These are phyloP conservation scores for Vanrija sp. DNA, from an alignment of 1,284 basidiomycete genomes.

Conservation along the genomic window DNA sequence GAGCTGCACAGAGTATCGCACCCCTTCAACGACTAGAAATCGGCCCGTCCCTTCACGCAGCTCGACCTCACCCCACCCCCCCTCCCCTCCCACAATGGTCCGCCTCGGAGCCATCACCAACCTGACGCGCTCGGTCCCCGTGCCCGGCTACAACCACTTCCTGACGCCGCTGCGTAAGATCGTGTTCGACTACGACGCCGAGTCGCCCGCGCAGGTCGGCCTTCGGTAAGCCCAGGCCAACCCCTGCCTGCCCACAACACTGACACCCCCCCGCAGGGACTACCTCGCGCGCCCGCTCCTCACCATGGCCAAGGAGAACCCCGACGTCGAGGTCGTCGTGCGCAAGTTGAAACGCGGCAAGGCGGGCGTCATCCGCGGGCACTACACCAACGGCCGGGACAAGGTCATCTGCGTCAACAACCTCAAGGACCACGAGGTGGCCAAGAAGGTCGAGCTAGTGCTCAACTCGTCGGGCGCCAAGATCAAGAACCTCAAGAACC, in stretches of 20 bases:
- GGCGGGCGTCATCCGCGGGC: slow-evolving; percentile 48
- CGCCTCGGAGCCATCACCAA: slow-evolving; percentile 15
- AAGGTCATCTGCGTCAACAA: slow-evolving; percentile 53
- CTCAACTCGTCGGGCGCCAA: slow-evolving; percentile 47
- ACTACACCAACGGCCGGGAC: slow-evolving; percentile 52
- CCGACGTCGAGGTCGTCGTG: slow-evolving; percentile 50
- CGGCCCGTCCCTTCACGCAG: not conserved
- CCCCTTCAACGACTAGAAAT: no score
- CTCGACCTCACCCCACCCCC: not conserved
- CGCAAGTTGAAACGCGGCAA: slow-evolving; percentile 42
- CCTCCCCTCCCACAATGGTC: slow-evolving; percentile 13
- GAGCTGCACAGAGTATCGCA: no score
- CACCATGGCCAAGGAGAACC: slow-evolving; percentile 41
- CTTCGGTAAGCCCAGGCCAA: slow-evolving; percentile 29
- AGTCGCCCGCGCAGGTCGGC: slow-evolving; percentile 38
- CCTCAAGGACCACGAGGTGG: slow-evolving; percentile 45
- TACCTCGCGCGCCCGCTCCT: slow-evolving; percentile 16
- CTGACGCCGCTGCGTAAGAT: slow-evolving; percentile 43
- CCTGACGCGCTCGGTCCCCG: slow-evolving; percentile 29
- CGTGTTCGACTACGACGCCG: slow-evolving; percentile 45
- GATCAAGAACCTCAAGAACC: slow-evolving; percentile 46
- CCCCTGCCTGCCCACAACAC: not conserved
- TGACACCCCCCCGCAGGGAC: slow-evolving; percentile 1
- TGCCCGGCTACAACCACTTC: slow-evolving; percentile 46
- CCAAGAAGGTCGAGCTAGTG: slow-evolving; percentile 47